Conservation (phyloP, 2,329 filamentous ascomycete species). For the Trichoderma koningiopsis region DNA sequence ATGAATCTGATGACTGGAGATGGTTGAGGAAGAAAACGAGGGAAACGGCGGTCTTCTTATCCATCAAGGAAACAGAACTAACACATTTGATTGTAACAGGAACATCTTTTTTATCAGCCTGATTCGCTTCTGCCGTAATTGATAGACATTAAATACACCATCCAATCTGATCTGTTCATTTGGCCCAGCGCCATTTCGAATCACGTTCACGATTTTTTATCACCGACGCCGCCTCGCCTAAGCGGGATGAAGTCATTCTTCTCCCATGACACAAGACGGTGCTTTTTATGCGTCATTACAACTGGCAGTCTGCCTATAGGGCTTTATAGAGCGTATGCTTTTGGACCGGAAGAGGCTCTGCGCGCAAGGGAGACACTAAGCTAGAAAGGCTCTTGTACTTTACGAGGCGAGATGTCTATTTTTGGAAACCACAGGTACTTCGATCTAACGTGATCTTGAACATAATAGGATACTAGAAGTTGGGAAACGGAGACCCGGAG, state of each 20-base stretch:
- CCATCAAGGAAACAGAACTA: not conserved
- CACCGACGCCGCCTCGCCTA: conserved; percentile 3
- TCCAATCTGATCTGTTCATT: not conserved
- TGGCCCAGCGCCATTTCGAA: not conserved
- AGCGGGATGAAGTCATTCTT: not conserved
- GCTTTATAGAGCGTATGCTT: not conserved
- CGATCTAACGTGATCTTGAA: not conserved
- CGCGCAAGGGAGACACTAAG: not conserved
- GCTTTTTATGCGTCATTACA: not conserved
- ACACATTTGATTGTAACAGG: not conserved
- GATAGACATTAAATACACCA: not conserved
- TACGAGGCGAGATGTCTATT: not conserved
- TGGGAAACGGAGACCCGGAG: not conserved
- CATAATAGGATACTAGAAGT: not conserved
- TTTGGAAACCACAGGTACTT: not conserved
- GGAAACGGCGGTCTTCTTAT: not conserved
- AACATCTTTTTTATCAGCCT: not conserved
- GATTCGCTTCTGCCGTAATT: not conserved
- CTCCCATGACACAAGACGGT: not conserved
- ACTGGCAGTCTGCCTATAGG: not conserved
- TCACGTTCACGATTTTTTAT: not conserved
- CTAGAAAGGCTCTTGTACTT: not conserved
- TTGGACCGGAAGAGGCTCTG: too few relatives aligned
- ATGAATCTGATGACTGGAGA: not conserved
- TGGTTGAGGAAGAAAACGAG: not conserved